These are phyloP conservation scores for Colletotrichum sp. DNA, from an alignment of 2,329 filamentous ascomycete species.

Conservation along the genomic window DNA sequence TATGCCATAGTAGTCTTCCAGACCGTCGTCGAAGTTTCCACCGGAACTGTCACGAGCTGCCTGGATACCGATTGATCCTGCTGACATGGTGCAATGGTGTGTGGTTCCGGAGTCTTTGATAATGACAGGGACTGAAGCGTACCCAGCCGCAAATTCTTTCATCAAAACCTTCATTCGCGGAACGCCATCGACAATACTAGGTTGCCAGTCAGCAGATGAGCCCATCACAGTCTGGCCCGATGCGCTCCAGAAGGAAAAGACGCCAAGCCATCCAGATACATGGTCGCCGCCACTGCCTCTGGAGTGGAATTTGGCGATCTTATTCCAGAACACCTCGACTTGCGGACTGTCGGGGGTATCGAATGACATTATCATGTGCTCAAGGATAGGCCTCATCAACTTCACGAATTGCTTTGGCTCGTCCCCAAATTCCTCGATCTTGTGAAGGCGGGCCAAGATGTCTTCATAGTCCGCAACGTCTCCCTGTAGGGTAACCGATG, in stretches of 20 bases:
- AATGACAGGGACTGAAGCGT: not conserved
- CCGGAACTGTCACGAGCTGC: not conserved
- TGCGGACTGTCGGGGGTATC: conserved; percentile 27
- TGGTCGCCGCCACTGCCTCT: not conserved
- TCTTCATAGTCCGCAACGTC: conserved; percentile 47
- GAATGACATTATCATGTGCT: conserved; percentile 42
- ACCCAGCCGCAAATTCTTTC: not conserved
- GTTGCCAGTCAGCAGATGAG: not conserved
- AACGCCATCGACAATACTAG: not conserved
- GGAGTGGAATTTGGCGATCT: not conserved
- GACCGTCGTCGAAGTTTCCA: not conserved
- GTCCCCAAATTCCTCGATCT: conserved; percentile 38
- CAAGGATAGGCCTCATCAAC: conserved; percentile 41
- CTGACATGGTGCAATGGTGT: not conserved
- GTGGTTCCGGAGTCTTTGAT: too few species aligned
- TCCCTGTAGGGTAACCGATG: conserved; percentile 56
- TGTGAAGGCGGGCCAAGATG: conserved; percentile 36
- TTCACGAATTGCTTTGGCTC: conserved; percentile 36
- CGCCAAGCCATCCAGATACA: not conserved
- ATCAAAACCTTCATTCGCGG: not conserved
- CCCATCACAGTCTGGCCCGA: not conserved
- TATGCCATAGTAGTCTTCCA: not conserved
- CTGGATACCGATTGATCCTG: not conserved
- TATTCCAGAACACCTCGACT: conserved; percentile 41
- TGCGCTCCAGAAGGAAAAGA: not conserved